Percentiles rank a stretch among this genome's conserved stretches.
phyloP scores from a whole-genome alignment of 164 flowering plant genomes.

The Sextonia rubra region DNA sequence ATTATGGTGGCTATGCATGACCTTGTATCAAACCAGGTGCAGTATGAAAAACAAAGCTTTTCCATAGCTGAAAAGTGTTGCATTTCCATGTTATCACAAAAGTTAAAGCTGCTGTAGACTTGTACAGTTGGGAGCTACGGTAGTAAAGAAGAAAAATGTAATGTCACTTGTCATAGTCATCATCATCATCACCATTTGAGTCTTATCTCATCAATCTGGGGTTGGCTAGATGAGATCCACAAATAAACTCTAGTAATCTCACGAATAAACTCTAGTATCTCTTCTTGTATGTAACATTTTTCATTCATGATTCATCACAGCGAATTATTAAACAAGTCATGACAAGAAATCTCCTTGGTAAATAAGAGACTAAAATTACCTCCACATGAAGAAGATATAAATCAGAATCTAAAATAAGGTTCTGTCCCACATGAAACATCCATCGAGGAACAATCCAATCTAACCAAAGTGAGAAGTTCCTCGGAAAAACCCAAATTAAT shows the following conservation, averaged over 20 bases:
- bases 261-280: background rate
- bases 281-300: background rate
- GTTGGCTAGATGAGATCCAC: too few species aligned
- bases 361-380: constrained; percentile 33
- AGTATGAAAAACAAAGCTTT: background rate
- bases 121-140: background rate
- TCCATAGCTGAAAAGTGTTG: background rate
- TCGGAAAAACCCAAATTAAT: constrained; percentile 74
- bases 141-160: background rate
- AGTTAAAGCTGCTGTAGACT: background rate
- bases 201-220: too few species aligned
- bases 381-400: constrained; percentile 80
- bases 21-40: background rate
- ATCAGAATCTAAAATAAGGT: constrained; percentile 83
- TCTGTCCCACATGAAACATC: constrained; percentile 77
- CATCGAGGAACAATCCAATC: constrained; percentile 69
- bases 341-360: background rate
- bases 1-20: background rate
- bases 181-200: too few species aligned
- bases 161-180: background rate
- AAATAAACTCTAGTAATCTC: too few species aligned
- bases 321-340: background rate
- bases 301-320: background rate
- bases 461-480: constrained; percentile 72
- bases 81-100: background rate